Percentiles rank a stretch among this genome's conserved stretches.
Conservation (phyloP, 495 filamentous ascomycete genomes). For the Aspergillus cavernicola region DNA sequence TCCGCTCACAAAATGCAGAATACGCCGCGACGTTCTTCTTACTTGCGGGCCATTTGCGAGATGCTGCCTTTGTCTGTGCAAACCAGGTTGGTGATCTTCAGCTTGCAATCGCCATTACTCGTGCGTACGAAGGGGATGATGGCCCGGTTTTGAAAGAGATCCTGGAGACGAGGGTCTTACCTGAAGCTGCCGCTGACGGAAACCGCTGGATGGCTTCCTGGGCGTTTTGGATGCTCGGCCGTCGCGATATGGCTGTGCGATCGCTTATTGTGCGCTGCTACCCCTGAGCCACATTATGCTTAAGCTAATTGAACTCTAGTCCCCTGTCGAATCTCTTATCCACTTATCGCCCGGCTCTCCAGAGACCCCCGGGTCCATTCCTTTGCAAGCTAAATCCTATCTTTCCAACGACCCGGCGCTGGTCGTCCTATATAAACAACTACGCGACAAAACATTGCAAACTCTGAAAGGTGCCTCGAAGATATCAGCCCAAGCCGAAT, state of each 20-base stretch:
- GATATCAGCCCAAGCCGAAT: conserved; percentile 76
- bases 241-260: conserved; percentile 79
- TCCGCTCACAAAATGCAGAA: conserved; percentile 47
- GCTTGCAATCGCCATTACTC: conserved; percentile 83
- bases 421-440: conserved; percentile 79
- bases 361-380: conserved; percentile 36
- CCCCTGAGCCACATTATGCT: neutral
- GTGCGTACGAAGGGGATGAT: conserved; percentile 84
- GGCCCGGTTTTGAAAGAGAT: conserved; percentile 70
- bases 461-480: conserved; percentile 81
- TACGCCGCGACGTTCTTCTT: conserved; percentile 97
- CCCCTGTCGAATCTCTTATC: conserved; percentile 70
- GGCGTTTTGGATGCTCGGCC: conserved; percentile 91
- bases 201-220: conserved; percentile 95
- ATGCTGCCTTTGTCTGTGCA: conserved; percentile 79
- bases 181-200: conserved; percentile 71
- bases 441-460: conserved; percentile 80
- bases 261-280: conserved; percentile 58
- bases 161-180: conserved; percentile 74
- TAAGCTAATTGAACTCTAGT: conserved; percentile 40
- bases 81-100: conserved; percentile 84
- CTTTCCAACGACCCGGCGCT: conserved; percentile 87
- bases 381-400: conserved; percentile 70
- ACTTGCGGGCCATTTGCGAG: conserved; percentile 77
- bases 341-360: conserved; percentile 44